Evolutionary conservation across 352 stramenopile genomes (phyloP).

Genomic region (Peronosclerospora sorghi): DNA sequence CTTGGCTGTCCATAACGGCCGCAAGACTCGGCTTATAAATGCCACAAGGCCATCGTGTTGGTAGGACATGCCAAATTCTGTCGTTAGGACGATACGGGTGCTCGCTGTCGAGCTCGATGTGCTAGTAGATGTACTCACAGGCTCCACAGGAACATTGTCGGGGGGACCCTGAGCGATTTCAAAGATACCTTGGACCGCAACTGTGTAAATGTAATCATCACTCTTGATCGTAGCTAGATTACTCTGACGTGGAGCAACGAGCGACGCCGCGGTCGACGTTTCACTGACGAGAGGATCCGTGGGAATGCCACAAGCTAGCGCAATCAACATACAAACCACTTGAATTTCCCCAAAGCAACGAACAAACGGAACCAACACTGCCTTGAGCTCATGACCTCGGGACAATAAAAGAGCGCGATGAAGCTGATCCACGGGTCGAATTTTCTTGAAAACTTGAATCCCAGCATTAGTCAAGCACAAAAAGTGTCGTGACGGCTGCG

Average conservation of each 20-base stretch:
- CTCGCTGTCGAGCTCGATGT: constrained; percentile 17
- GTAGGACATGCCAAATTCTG: constrained; percentile 80
- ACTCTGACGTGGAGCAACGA: constrained; percentile 28
- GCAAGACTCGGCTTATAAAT: constrained; percentile 71
- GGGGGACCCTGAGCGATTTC: constrained; percentile 53
- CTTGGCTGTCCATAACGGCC: constrained; percentile 62
- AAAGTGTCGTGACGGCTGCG: constrained; percentile 69
- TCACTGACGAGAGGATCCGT: constrained; percentile 63
- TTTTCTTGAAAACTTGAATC: constrained; percentile 86
- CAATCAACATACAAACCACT: constrained; percentile 84
- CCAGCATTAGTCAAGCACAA: constrained; percentile 75
- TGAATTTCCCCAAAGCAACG: constrained; percentile 78
- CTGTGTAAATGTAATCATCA: constrained; percentile 69
- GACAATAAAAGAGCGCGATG: constrained; percentile 60
- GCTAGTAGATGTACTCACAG: constrained; percentile 14
- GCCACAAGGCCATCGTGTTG: constrained; percentile 77
- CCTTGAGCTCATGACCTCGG: constrained; percentile 58
- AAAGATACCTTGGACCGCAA: constrained; percentile 75
- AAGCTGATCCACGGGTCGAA: constrained; percentile 81
- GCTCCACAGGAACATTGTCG: constrained; percentile 26
- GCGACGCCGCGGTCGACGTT: constrained; percentile 35
- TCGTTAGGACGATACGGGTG: constrained; percentile 76
- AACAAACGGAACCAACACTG: constrained; percentile 57
- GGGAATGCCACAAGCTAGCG: constrained; percentile 71
- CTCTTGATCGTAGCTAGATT: constrained; percentile 37